These are phyloP conservation scores for Colletotrichum sp. DNA, from an alignment of 2,329 filamentous ascomycete genomes.

Conservation along the genomic window DNA sequence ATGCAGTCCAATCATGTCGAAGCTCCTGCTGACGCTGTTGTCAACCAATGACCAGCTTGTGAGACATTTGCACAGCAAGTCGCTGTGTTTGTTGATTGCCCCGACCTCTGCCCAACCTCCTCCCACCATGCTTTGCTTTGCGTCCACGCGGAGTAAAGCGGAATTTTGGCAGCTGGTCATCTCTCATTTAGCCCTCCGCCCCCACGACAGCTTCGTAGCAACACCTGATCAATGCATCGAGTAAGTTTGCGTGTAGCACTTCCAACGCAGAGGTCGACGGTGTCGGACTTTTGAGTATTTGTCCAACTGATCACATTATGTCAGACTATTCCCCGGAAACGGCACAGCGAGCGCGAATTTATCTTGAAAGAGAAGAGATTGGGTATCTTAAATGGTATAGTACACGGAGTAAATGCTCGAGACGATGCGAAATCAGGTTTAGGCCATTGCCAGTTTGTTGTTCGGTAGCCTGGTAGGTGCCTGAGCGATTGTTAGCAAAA, in stretches of 20 bases:
- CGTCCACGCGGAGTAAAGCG: rapidly evolving
- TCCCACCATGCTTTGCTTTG: background rate
- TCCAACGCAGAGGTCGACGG: rapidly evolving
- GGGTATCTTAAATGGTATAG: background rate
- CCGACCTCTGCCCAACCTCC: background rate
- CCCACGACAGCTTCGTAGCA: background rate
- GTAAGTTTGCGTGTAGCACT: rapidly evolving
- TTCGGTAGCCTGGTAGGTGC: background rate
- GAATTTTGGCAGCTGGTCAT: background rate
- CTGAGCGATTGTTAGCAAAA: background rate
- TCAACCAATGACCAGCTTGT: background rate
- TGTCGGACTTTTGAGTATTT: background rate
- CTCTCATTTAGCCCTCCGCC: background rate
- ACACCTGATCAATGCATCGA: background rate
- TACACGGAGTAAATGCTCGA: background rate
- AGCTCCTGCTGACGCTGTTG: background rate
- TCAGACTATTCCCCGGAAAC: rapidly evolving
- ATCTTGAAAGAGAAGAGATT: background rate
- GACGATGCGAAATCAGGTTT: background rate
- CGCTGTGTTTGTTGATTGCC: rapidly evolving
- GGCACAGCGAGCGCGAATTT: background rate
- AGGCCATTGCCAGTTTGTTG: background rate
- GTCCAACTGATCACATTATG: background rate
- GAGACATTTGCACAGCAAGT: background rate
- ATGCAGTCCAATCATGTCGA: background rate